Conservation (phyloP, 2,329 filamentous ascomycete genomes). For the Neofusicoccum laricinum region DNA sequence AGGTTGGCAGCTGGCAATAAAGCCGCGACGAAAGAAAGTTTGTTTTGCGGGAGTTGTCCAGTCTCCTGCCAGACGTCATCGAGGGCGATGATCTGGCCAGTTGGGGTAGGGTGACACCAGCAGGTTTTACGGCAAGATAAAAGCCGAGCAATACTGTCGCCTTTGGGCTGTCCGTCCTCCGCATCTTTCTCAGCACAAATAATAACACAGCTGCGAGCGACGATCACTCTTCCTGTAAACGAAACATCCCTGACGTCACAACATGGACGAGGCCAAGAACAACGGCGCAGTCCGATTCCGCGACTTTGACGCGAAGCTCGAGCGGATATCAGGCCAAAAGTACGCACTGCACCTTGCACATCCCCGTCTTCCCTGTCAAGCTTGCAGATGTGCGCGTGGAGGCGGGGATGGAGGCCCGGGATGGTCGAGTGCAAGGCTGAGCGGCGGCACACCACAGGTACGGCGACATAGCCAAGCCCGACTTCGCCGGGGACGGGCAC, state of each 20-base stretch:
- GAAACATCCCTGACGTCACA: neutral
- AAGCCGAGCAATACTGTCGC: neutral
- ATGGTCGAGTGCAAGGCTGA: neutral
- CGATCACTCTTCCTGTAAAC: neutral
- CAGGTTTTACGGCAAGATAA: neutral
- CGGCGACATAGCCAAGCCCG: neutral
- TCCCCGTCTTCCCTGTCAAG: neutral
- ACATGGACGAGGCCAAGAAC: neutral
- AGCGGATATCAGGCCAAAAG: neutral
- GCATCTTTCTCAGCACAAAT: neutral
- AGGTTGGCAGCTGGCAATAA: neutral
- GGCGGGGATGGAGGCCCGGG: neutral
- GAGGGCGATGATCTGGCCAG: neutral
- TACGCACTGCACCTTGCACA: neutral
- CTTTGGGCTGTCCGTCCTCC: neutral
- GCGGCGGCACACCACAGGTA: neutral
- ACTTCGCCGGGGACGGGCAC: slow-evolving; percentile 1
- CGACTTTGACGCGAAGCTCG: neutral
- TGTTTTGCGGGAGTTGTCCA: neutral
- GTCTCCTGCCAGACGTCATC: slow-evolving; percentile 3
- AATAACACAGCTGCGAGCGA: too few species aligned
- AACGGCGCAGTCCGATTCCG: neutral
- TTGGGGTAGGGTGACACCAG: neutral
- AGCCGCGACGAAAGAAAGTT: neutral
- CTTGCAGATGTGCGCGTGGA: too few species aligned